These are phyloP conservation scores for Calonectria pauciramosa DNA, from an alignment of 2,329 filamentous ascomycete genomes.

Conservation along the genomic window DNA sequence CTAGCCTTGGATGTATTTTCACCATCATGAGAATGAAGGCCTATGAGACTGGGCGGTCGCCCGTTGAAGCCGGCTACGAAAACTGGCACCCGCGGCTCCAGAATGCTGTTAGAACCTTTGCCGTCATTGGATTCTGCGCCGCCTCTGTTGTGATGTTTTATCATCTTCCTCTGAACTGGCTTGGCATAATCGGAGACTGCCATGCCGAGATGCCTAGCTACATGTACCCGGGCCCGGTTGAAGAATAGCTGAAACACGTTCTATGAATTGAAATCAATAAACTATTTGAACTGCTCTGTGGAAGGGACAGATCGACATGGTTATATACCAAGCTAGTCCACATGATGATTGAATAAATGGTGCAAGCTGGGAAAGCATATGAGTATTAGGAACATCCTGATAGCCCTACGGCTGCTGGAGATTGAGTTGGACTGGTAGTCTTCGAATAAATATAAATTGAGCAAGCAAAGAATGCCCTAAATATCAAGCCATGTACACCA, in stretches of 20 bases:
- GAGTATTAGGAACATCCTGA: neutral
- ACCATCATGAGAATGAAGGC: conserved; percentile 15
- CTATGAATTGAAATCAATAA: neutral
- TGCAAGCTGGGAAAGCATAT: neutral
- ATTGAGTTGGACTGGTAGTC: too few relatives aligned
- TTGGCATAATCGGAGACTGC: conserved; percentile 8
- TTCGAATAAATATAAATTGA: neutral
- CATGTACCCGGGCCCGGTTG: conserved; percentile 11
- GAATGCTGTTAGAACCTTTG: conserved; percentile 2
- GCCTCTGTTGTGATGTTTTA: conserved; percentile 7
- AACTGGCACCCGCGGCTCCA: conserved; percentile 11
- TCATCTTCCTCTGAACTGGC: conserved; percentile 11
- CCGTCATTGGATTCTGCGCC: conserved; percentile 9
- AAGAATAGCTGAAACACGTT: neutral
- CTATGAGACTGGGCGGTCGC: conserved; percentile 8
- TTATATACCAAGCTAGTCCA: neutral
- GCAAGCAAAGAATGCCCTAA: neutral
- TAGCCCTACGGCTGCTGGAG: neutral
- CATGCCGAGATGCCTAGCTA: conserved; percentile 14
- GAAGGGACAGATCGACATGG: neutral
- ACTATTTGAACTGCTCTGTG: neutral
- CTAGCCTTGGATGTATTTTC: conserved; percentile 2
- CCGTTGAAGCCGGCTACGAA: conserved; percentile 8
- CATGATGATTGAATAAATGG: neutral
- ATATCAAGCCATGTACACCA: neutral